Percentiles rank a stretch among this genome's conserved stretches.
These are phyloP conservation scores for Colletotrichum viniferum DNA, from an alignment of 2,329 filamentous ascomycete genomes.

Conservation along the genomic window DNA sequence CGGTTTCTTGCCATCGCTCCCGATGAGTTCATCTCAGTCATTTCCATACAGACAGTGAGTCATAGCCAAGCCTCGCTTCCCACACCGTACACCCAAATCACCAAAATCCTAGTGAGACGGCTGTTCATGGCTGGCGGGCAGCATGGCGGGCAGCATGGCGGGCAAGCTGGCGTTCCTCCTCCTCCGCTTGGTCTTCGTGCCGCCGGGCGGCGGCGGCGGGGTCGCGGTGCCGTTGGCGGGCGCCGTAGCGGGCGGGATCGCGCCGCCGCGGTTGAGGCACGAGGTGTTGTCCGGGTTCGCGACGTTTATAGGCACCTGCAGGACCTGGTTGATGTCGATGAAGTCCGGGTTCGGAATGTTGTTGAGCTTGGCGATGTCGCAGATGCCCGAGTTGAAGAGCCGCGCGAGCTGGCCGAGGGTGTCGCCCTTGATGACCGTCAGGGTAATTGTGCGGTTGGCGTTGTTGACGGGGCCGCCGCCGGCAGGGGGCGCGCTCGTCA, in stretches of 20 bases:
- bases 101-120: background rate
- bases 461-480: background rate
- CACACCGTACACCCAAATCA: background rate
- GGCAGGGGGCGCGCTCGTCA: background rate
- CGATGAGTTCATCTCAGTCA: background rate
- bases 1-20: background rate
- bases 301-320: conserved; percentile 2
- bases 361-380: conserved; percentile 15
- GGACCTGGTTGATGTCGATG: background rate
- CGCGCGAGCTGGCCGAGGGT: conserved; percentile 6
- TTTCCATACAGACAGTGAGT: background rate
- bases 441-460: background rate
- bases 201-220: background rate
- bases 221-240: background rate
- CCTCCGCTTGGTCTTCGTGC: background rate
- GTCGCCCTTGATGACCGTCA: background rate
- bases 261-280: conserved; percentile 6
- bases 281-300: conserved; percentile 8
- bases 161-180: background rate
- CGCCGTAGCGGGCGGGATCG: background rate
- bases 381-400: conserved; percentile 16
- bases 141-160: background rate
- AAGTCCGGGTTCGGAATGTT: conserved; percentile 7
- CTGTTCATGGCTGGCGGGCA: background rate
- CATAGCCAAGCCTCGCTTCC: background rate